Evolutionary conservation across 805 yeast species (phyloP), one percentile per base, ranked within the genome.

Genomic region (Candida schatavii): DNA sequence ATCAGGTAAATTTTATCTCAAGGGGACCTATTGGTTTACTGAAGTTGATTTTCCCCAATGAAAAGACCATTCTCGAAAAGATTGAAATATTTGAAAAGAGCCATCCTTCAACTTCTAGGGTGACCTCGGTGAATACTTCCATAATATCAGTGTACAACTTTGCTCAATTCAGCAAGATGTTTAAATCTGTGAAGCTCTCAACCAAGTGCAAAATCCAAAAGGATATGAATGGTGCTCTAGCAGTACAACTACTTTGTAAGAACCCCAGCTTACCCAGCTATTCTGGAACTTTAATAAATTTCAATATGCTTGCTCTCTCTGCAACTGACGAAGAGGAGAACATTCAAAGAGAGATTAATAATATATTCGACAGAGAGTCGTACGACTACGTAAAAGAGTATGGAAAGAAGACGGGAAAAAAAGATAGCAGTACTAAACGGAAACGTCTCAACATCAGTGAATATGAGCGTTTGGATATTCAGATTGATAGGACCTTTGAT

Each of bases 21-120:
- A 74, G 72, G 30, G 86, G 91, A 9, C 85, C 81, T n/a, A 71
- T 86, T 35, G 96, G 95, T 0, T 68, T 72, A 39, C 80, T 87
- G 30, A 81, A 83, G 52, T 66, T 87, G 17, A 70, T 75, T 7
- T 72, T 83, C 36, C 95, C 95, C 0, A 75, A 72, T 45, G 85
- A 77, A 37, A 72, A 74, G 49, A 66, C 79, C 2, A 76, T 80
- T 10, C 57, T 88, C 25, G 91, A 85, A 46, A 80, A 81, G 33
- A 56, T 87, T 23, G 69, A 57, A n/a, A 51, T 77, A 1, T 68
- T 49, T 46, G 55, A 50, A 69, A 23, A 23, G 27, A 7, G 27
- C 7, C 15, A 22, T 7, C 9, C 18, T 5, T 15, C 35, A 6
- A 10, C 28, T 25, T 29, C 32, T 6, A 13, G 17, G 10, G 49